Conservation (phyloP, 768 basidiomycete species). For the Boletus rufocinnamomeus region DNA sequence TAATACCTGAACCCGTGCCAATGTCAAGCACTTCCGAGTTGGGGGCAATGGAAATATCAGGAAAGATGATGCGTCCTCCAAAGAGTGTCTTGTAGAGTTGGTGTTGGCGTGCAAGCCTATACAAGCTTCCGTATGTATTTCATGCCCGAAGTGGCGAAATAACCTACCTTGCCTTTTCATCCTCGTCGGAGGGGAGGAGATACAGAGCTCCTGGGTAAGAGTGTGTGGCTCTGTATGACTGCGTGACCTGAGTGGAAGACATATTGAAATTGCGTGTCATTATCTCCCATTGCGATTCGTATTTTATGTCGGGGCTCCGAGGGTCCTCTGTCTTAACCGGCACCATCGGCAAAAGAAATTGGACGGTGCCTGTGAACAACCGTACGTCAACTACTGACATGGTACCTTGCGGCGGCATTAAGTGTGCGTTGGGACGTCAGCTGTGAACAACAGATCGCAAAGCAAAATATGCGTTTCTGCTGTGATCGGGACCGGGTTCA, state of each 20-base stretch:
- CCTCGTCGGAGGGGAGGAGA: slow-evolving; percentile 26
- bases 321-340: background rate
- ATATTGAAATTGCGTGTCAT: background rate
- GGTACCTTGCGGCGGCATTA: background rate
- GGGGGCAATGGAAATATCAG: slow-evolving; percentile 3
- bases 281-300: background rate
- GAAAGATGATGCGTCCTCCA: slow-evolving; percentile 20
- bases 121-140: background rate
- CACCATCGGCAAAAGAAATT: no score
- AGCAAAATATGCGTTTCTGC: background rate
- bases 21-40: slow-evolving; percentile 22
- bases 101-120: slow-evolving; percentile 23
- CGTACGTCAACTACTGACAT: no score
- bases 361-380: background rate
- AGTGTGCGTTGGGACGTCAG: background rate
- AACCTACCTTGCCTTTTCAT: slow-evolving; percentile 19
- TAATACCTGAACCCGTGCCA: slow-evolving; percentile 27
- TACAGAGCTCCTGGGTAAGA: slow-evolving; percentile 22
- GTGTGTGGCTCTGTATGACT: slow-evolving; percentile 14
- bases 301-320: background rate
- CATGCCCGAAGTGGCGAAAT: background rate
- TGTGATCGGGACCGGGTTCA: background rate
- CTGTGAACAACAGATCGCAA: background rate
- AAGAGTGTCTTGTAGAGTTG: slow-evolving; percentile 20
- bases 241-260: background rate